Base-by-base conservation (phyloP, 148 eudicot species). In the Euryodendron excelsum region DNA sequence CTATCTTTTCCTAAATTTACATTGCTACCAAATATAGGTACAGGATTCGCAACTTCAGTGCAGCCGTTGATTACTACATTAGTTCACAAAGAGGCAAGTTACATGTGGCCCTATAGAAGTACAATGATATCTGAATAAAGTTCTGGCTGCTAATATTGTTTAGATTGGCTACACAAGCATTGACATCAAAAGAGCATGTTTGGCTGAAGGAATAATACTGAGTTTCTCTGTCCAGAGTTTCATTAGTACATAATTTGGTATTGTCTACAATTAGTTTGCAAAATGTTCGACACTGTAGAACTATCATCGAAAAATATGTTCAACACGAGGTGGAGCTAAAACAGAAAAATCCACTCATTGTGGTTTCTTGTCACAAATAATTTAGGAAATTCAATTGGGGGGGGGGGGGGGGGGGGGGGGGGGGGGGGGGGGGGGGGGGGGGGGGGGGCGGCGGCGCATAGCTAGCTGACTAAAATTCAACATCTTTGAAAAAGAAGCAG, bases 41-140 rank as follows among this genome's bases (percentile, higher is more conserved):
- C 20, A 65, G 69, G 44, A 65, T 34, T 65, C 69, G 33, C 69
- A 64, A 34, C 44, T 65, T n/a, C 21, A 68, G 25, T 25, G 55
- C 25, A 59, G 37, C 17, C 23, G n/a, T 59, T 37, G 15, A 74
- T 73, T 56, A 3, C 37, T 6, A 65, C 25, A 39, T 7, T 53
- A n/a, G 58, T 67, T 36, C 28, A 6, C 21, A 21, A 67, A 67
- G 48, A 67, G 4, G 45, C 5, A 0, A 31, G 17, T 2, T 17
- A 3, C 45, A 65, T 20, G 11, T 20, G 9, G 23, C 11, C 23
- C 69, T 34, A 33, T 3, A 18, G 41, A 17, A 34, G 69, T 33
- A 36, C 25, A 37, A 2, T 21, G 1, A 6, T 27, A 44, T 67
- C n/a, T 1, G 2, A 36, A 7, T 67, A 27, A 36, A 67, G n/a